Percentiles rank a stretch among this genome's conserved stretches.
These are phyloP conservation scores for Mycena floridula DNA, from an alignment of 768 basidiomycete species.

Conservation along the genomic window DNA sequence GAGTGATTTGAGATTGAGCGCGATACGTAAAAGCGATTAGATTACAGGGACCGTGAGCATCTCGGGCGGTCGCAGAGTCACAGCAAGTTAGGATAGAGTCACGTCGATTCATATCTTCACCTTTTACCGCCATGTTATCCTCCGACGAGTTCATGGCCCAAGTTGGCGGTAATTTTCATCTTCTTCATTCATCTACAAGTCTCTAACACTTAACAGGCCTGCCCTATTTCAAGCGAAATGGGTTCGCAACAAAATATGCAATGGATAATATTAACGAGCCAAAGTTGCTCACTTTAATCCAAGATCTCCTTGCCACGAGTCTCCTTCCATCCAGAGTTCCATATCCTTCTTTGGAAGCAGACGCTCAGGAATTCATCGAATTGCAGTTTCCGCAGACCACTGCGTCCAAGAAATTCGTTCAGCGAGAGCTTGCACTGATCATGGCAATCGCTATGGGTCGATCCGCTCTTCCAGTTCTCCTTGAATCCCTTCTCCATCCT, in stretches of 20 bases:
- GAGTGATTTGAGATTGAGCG: too few species aligned
- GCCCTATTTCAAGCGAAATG: slow-evolving; percentile 11
- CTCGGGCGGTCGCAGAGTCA: too few species aligned
- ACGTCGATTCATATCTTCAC: too few species aligned
- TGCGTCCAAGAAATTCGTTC: slow-evolving; percentile 13
- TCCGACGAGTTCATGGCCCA: too few species aligned
- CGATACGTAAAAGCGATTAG: too few species aligned
- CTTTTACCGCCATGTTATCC: too few species aligned
- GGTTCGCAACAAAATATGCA: slow-evolving; percentile 8
- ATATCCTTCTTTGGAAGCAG: slow-evolving; percentile 3
- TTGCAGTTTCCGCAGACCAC: slow-evolving; percentile 13
- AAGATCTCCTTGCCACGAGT: slow-evolving; percentile 10
- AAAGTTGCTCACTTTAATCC: slow-evolving; percentile 6
- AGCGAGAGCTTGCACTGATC: slow-evolving; percentile 11
- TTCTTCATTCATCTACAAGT: too few species aligned
- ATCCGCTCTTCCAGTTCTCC: slow-evolving; percentile 10
- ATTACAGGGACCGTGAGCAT: too few species aligned
- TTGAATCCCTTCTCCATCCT: slow-evolving; percentile 12
- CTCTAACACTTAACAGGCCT: too few species aligned
- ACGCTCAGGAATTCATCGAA: slow-evolving; percentile 2
- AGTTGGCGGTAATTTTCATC: too few species aligned
- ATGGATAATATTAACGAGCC: slow-evolving; percentile 7
- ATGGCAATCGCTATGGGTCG: slow-evolving; percentile 11
- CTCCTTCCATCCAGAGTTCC: slow-evolving; percentile 9
- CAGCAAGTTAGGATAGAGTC: too few species aligned